Evolutionary conservation across 345 rosid genomes (phyloP).

Genomic region (Aegle marmelos): DNA sequence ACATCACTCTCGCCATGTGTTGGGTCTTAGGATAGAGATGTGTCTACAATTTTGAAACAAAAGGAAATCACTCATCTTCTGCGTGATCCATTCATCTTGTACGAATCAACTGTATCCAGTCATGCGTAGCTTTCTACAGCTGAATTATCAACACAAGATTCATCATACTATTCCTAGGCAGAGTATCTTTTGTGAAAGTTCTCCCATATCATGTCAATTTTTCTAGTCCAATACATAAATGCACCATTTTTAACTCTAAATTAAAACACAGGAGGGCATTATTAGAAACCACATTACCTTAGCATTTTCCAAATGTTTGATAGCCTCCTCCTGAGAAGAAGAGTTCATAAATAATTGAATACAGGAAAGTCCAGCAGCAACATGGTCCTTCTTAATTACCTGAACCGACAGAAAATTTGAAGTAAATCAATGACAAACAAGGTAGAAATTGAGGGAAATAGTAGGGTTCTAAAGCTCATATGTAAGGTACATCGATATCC

Average conservation of each 20-base stretch:
- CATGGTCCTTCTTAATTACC: constrained; percentile 94
- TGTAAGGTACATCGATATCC: not conserved
- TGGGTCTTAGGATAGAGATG: not conserved
- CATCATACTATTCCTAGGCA: not conserved
- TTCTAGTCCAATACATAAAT: not conserved
- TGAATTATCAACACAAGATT: not conserved
- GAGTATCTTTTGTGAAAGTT: not conserved
- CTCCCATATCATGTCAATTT: not conserved
- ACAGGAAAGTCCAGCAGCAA: constrained; percentile 94
- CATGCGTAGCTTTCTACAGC: not conserved
- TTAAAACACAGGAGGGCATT: not conserved
- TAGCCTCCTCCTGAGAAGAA: constrained; percentile 85
- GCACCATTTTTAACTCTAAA: constrained; percentile 1
- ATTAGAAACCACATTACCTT: constrained; percentile 50
- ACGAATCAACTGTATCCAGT: not conserved
- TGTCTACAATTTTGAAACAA: not conserved
- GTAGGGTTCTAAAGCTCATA: not conserved
- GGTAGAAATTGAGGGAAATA: not conserved
- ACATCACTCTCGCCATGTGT: not conserved
- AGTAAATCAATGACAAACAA: not conserved
- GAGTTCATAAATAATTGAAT: constrained; percentile 93
- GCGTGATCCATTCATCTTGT: not conserved
- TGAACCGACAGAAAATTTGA: constrained; percentile 28
- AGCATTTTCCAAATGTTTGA: constrained; percentile 83
- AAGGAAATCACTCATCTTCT: not conserved